These are phyloP conservation scores for Circinella minor DNA, from an alignment of 371 early-diverging fungal species.

Conservation along the genomic window DNA sequence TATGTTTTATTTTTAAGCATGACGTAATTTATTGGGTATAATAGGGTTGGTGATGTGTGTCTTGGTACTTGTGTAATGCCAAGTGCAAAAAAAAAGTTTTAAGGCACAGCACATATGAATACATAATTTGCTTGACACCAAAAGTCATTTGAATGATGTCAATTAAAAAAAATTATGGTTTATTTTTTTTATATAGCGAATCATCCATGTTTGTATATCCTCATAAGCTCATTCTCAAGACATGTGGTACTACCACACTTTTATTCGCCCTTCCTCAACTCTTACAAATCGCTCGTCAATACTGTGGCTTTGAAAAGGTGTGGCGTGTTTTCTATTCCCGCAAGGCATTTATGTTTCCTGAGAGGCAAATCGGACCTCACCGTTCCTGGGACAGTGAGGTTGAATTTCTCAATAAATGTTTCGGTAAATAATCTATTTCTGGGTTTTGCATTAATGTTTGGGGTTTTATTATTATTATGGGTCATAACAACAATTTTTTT, in stretches of 20 bases:
- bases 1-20: conserved; percentile 23
- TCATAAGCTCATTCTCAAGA: conserved; percentile 93
- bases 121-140: too few species aligned
- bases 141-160: background rate
- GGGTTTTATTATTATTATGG: too few species aligned
- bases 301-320: conserved; percentile 72
- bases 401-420: conserved; percentile 67
- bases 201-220: conserved; percentile 96
- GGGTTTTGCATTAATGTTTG: too few species aligned
- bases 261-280: conserved; percentile 85
- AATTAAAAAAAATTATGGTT: background rate
- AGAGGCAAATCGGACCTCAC: conserved; percentile 88
- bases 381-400: conserved; percentile 92
- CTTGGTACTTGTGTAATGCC: too few species aligned
- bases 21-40: background rate
- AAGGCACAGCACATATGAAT: too few species aligned
- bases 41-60: too few species aligned
- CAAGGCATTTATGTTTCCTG: conserved; percentile 96
- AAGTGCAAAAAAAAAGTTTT: too few species aligned
- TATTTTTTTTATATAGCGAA: conserved; percentile 59
- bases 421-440: conserved; percentile 47
- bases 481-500: too few species aligned
- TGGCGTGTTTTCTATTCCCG: conserved; percentile 93
- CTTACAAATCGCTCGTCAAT: conserved; percentile 79
- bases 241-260: conserved; percentile 96